A percentile compares a stretch with the other conserved stretches of the same genome.
Evolutionary conservation across 495 filamentous ascomycete species (phyloP).

Genomic region (Rostrohypoxylon terebratum): DNA sequence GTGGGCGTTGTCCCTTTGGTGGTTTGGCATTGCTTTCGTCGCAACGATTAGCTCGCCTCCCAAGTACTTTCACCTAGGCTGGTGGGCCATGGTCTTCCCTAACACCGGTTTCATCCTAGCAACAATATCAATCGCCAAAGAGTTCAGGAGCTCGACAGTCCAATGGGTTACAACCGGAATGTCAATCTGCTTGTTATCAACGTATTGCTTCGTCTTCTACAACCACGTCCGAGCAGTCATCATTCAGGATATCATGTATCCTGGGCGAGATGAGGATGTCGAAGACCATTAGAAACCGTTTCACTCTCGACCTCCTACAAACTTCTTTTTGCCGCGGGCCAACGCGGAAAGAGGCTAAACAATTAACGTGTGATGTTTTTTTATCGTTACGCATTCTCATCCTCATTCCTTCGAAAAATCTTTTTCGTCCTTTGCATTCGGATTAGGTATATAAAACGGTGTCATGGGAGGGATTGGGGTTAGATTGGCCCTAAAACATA

Average conservation of each 20-base stretch:
- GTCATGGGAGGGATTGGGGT: conserved; percentile 26
- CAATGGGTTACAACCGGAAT: conserved; percentile 62
- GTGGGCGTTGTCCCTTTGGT: conserved; percentile 78
- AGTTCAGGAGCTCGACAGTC: conserved; percentile 55
- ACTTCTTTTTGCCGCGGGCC: not conserved
- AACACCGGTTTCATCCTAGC: conserved; percentile 68
- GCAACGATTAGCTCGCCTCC: conserved; percentile 63
- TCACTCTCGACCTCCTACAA: not conserved
- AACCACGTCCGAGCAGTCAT: conserved; percentile 66
- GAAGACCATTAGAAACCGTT: conserved; percentile 42
- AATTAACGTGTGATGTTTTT: conserved; percentile 43
- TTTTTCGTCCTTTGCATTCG: conserved; percentile 16
- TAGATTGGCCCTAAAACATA: conserved; percentile 32
- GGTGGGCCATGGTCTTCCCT: conserved; percentile 71
- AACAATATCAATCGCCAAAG: conserved; percentile 60
- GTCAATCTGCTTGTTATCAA: conserved; percentile 65
- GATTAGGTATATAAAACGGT: conserved; percentile 21
- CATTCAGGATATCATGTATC: conserved; percentile 70
- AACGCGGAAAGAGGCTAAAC: conserved; percentile 28
- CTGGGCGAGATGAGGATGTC: conserved; percentile 72
- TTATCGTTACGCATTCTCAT: conserved; percentile 9
- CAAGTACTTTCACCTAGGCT: conserved; percentile 65
- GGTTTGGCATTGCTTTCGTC: conserved; percentile 70
- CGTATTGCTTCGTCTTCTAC: conserved; percentile 69
- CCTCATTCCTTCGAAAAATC: conserved; percentile 21